Percentiles rank a stretch among this genome's conserved stretches.
Conservation (phyloP, 345 rosid species). For the Theobroma cacao region DNA sequence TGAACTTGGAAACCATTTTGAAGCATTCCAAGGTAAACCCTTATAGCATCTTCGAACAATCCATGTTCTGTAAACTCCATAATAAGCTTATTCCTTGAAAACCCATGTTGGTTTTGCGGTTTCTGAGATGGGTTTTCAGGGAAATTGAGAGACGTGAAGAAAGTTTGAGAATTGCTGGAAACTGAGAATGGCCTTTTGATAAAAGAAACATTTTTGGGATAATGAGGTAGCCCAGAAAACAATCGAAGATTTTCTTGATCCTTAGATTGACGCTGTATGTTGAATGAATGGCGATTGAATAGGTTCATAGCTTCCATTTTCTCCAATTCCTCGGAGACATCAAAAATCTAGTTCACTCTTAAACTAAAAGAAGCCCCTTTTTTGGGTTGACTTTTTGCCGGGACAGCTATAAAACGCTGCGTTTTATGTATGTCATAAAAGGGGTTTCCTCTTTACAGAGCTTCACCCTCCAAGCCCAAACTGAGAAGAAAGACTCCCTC, state of each 20-base stretch:
- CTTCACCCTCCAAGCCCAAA: neutral
- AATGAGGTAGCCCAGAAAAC: conserved; percentile 8
- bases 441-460: neutral
- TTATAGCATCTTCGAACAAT: conserved; percentile 34
- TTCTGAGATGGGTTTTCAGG: conserved; percentile 10
- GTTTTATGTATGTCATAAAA: neutral
- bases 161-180: conserved; percentile 9
- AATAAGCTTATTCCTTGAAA: conserved; percentile 19
- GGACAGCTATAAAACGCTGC: neutral
- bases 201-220: neutral
- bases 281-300: neutral
- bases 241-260: neutral
- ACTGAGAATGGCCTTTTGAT: neutral
- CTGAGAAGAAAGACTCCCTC: neutral
- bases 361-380: neutral
- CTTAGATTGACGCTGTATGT: neutral
- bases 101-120: neutral
- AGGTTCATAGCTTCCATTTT: conserved; percentile 20
- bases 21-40: conserved; percentile 31
- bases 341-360: neutral
- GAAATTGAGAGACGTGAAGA: neutral
- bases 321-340: neutral
- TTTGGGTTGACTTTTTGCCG: neutral
- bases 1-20: conserved; percentile 29
- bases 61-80: conserved; percentile 27